These are phyloP conservation scores for Sinapis alba DNA, from an alignment of 441 rosid species.

Conservation along the genomic window DNA sequence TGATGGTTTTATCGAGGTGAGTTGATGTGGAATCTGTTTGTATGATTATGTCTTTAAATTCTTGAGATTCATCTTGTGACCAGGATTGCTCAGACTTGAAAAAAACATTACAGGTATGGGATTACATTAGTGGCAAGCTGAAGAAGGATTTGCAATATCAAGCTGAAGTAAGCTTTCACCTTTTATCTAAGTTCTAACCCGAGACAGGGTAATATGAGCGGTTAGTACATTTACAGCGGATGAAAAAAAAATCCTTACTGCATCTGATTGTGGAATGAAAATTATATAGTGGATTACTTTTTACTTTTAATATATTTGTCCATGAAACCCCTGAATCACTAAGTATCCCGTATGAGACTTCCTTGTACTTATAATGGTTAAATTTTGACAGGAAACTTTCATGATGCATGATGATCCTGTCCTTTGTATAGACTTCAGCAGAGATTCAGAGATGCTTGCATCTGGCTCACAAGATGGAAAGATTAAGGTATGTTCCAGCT, in stretches of 20 bases:
- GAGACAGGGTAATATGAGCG: constrained; percentile 12
- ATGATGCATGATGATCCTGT: constrained; percentile 99
- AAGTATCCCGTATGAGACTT: constrained; percentile 13
- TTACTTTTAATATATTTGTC: neutral
- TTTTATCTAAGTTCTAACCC: neutral
- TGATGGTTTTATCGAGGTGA: constrained; percentile 98
- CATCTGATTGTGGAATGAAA: neutral
- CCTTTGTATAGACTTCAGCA: constrained; percentile 96
- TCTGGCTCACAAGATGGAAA: constrained; percentile 98
- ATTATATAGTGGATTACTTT: constrained; percentile 5
- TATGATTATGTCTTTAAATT: neutral
- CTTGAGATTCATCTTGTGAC: constrained; percentile 7
- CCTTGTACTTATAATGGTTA: constrained; percentile 25
- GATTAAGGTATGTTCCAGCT: constrained; percentile 67
- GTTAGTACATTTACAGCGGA: neutral
- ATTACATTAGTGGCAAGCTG: constrained; percentile 95
- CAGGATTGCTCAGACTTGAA: constrained; percentile 35
- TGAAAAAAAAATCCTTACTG: neutral
- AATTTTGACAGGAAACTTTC: constrained; percentile 83
- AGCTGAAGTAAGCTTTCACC: constrained; percentile 73
- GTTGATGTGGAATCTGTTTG: constrained; percentile 7
- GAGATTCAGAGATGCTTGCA: constrained; percentile 97
- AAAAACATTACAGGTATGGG: constrained; percentile 78
- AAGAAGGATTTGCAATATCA: constrained; percentile 99
- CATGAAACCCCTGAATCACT: neutral